Base-by-base conservation (phyloP, 805 yeast species). In the Blastobotrys muscicola region DNA sequence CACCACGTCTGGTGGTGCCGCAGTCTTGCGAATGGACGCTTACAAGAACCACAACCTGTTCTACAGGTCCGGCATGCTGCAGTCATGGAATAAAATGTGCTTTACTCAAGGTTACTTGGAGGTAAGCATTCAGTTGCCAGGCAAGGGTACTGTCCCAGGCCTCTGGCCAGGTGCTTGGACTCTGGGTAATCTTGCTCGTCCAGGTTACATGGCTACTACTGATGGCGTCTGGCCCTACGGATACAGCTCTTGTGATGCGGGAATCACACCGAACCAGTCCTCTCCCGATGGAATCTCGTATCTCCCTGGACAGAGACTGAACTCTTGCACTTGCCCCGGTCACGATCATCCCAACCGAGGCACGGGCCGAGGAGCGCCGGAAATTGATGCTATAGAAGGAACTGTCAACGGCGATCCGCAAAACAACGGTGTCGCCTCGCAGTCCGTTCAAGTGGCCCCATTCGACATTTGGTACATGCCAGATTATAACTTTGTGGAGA, bases 101-200 rank as follows among this genome's bases (percentile, higher is more conserved):
- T 85, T 82, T 60, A 80, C 94, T 3, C 86, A 86, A 57, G 97
- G 97, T 41, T 59, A 68, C 36, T 53, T 87, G 50, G 95, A 85
- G 59, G 75, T 82, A 4, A 78, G 86, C 8, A 89, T 84, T 0
- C 72, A 73, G 46, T 65, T 89, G 48, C 95, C 97, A 31, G 84
- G 85, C 50, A 75, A 74, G 53, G 95, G 94, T 54, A 68, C 76
- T 45, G 71, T 81, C 29, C 69, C 82, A 3, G 97, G 97, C 14
- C 67, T 89, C 50, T 89, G 97, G 97, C 97, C 97, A 1, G 97
- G 96, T 69, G 54, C 85, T 45, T 89, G 97, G 97, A 74, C 95
- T 3, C 70, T 89, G 77, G 97, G 97, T 36, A 89, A 89, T 57
- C 69, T 89, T 50, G 97, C 83, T 23, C 76, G 97, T 53, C 94